Conservation (phyloP, 164 flowering plant genomes). For the Vitis rotundifolia region DNA sequence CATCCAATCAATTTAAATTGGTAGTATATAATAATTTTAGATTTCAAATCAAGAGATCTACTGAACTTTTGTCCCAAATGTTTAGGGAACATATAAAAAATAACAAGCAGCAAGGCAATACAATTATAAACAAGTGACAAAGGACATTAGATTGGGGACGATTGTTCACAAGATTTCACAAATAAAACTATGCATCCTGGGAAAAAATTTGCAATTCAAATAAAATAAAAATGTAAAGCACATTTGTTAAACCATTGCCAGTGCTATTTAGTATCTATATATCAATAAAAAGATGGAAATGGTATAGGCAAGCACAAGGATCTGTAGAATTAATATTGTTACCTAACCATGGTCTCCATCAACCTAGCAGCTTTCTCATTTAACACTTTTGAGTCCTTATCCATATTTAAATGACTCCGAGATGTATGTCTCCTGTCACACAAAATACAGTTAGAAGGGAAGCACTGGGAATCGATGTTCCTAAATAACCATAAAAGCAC, state of each 20-base stretch:
- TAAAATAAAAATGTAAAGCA: not conserved
- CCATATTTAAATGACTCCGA: conserved; percentile 21
- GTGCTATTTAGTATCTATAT: not conserved
- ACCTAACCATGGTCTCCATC: conserved; percentile 54
- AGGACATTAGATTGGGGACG: too few species aligned
- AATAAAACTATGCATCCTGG: too few species aligned
- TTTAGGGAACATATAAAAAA: too few species aligned
- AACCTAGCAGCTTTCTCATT: conserved; percentile 54
- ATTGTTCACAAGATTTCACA: too few species aligned
- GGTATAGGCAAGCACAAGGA: not conserved
- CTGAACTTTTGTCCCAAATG: too few species aligned
- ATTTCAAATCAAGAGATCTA: too few species aligned
- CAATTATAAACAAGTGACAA: too few species aligned
- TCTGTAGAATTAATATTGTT: not conserved
- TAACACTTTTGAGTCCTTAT: conserved; percentile 22
- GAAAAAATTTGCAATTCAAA: too few species aligned
- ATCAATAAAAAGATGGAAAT: conserved; percentile 1
- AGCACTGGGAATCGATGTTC: not conserved
- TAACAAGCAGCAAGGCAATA: too few species aligned
- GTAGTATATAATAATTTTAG: too few species aligned
- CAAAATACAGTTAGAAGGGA: not conserved
- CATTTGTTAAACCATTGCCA: not conserved
- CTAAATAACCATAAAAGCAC: not conserved
- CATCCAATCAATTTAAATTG: too few species aligned
- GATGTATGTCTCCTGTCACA: conserved; percentile 42